Evolutionary conservation across 176 grass and related monocot genomes (phyloP), one percentile per base, ranked within the genome.

Genomic region (Coix lacrymajobi): DNA sequence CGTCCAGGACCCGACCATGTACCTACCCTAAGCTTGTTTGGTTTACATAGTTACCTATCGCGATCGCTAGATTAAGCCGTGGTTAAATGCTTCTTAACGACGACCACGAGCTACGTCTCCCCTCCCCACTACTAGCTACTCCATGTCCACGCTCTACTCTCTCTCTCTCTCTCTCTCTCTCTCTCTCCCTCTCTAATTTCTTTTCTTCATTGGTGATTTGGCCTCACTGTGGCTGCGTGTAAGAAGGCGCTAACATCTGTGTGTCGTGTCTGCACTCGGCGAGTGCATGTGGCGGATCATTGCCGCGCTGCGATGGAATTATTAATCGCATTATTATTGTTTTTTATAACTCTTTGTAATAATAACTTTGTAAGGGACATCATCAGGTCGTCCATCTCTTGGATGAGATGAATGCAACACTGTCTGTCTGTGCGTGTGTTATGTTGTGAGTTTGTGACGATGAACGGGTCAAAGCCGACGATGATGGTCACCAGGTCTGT

Each of bases 1-100:
- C 79, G 83, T 85, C 28, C 58, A 62, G 8, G 83, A 86, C 33
- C 84, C 84, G 10, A 75, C 48, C 69, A 54, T 87, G 60, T 90
- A 90, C 88, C 84, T 87, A 68, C 80, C 84, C 75, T 90, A 90
- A 90, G 88, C 13, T 36, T 11, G 64, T 20, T 37, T 40, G 48
- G n/a, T 33, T 57, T 82, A n/a, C n/a, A n/a, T n/a, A 82, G 72
- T 57, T 78, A 26, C 71, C 71, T 11, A 52, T 79, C 80, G 38
- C 48, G 46, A 80, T 80, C 51, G 39, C 60, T 68, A 52, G 20
- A 83, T 83, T 75, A 83, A 79, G 83, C 78, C 44, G 78, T 43
- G 80, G 75, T 62, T 75, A 75, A 79, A 73, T 78, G 84, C 19
- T 75, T 69, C 75, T 83, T 87, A 75, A 83, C 37, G 74, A 87